These are phyloP conservation scores for Dothistroma pini DNA, from an alignment of 2,329 filamentous ascomycete genomes.

Conservation along the genomic window DNA sequence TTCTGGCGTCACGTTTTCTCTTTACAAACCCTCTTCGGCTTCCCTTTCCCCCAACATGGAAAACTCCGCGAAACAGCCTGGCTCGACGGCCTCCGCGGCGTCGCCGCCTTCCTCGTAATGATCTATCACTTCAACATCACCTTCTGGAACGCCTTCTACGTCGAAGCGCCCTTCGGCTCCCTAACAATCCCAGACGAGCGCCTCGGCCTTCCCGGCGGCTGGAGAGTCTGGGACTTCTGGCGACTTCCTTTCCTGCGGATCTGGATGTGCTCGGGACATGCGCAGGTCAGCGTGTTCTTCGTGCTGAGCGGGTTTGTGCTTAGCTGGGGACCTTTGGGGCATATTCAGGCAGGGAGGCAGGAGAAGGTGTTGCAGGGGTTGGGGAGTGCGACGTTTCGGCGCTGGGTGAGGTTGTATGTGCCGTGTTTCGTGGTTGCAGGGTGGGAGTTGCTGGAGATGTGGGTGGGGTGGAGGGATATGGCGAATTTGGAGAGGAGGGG, in stretches of 20 bases:
- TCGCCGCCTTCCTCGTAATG: slow-evolving; percentile 21
- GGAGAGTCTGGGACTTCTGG: slow-evolving; percentile 13
- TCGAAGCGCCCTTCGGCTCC: slow-evolving; percentile 13
- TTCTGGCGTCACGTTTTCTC: background rate
- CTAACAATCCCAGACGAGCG: slow-evolving; percentile 2
- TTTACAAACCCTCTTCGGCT: slow-evolving; percentile 1
- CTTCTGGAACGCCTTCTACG: slow-evolving; percentile 8
- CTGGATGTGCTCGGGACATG: slow-evolving; percentile 13
- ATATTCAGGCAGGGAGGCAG: background rate
- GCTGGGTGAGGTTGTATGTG: slow-evolving; percentile 17
- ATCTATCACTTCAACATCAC: slow-evolving; percentile 18
- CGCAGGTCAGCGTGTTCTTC: slow-evolving; percentile 20
- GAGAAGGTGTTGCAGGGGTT: slow-evolving; percentile 1
- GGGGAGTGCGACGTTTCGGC: slow-evolving; percentile 10
- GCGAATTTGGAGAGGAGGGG: background rate
- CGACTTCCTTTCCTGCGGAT: slow-evolving; percentile 20
- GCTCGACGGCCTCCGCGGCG: slow-evolving; percentile 22
- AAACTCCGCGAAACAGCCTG: slow-evolving; percentile 10
- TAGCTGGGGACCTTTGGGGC: slow-evolving; percentile 11
- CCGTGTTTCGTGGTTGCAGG: slow-evolving; percentile 14
- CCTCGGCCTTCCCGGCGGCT: slow-evolving; percentile 3
- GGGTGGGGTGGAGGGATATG: slow-evolving; percentile 9
- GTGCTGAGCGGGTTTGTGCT: slow-evolving; percentile 19
- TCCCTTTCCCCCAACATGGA: background rate
- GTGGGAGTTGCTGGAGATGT: slow-evolving; percentile 14